Percentiles rank a stretch among this genome's conserved stretches.
These are phyloP conservation scores for Solanum bulbocastanum DNA, from an alignment of 257 asterid species.

Conservation along the genomic window DNA sequence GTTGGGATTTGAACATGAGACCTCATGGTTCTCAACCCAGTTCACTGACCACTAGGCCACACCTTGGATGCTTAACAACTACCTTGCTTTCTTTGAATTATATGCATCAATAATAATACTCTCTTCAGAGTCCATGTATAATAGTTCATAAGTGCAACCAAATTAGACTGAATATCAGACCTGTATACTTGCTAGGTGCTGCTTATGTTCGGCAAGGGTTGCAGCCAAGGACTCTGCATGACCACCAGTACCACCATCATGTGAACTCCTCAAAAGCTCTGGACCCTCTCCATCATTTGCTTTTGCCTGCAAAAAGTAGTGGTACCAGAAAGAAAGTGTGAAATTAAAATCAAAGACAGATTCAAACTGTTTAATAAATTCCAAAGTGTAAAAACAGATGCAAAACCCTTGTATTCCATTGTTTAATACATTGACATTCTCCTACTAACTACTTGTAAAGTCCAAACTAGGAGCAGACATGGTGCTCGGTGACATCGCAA, in stretches of 20 bases:
- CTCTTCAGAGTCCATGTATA: not conserved
- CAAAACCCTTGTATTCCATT: not conserved
- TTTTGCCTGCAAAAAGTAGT: conserved; percentile 53
- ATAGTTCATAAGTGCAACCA: not conserved
- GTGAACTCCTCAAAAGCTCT: conserved; percentile 67
- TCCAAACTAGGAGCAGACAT: not conserved
- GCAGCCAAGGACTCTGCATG: conserved; percentile 89
- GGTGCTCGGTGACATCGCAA: not conserved
- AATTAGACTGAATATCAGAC: conserved; percentile 21
- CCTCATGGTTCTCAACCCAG: not conserved
- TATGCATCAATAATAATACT: not conserved
- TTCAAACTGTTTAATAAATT: not conserved
- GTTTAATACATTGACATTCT: not conserved
- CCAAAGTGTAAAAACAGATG: not conserved
- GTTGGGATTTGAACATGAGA: not conserved
- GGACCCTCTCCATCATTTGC: conserved; percentile 96
- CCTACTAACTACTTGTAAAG: not conserved
- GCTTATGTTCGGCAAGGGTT: conserved; percentile 83
- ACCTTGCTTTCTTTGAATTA: not conserved
- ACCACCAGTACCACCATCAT: conserved; percentile 62
- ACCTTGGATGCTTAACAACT: not conserved
- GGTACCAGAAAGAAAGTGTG: not conserved
- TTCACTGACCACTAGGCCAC: not conserved
- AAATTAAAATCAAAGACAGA: not conserved
- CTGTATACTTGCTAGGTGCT: conserved; percentile 97